These are phyloP conservation scores for Centrapalus pauciflorus DNA, from an alignment of 129 eudicot species.

Conservation along the genomic window DNA sequence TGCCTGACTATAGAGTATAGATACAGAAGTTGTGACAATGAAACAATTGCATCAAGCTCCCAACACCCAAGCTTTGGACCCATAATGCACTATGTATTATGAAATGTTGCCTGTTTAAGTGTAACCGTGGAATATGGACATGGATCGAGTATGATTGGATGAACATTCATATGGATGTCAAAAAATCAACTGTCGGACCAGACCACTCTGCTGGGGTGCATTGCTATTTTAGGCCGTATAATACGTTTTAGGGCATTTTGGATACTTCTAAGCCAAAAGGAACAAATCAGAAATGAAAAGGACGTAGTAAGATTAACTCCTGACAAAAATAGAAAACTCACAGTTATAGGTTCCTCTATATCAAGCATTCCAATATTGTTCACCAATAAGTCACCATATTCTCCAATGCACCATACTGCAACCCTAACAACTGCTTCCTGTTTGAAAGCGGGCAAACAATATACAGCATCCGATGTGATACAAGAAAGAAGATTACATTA, in stretches of 20 bases:
- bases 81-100: not conserved
- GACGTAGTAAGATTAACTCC: too few relatives aligned
- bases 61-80: constrained; percentile 1
- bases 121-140: not conserved
- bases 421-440: constrained; percentile 94
- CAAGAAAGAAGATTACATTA: not conserved
- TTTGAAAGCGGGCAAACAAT: constrained; percentile 14
- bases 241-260: not conserved
- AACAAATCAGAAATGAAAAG: not conserved
- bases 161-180: not conserved
- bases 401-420: constrained; percentile 98
- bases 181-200: not conserved
- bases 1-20: too few relatives aligned
- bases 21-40: not conserved
- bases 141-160: not conserved
- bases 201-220: not conserved
- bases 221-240: not conserved
- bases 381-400: constrained; percentile 95
- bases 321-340: constrained; percentile 35
- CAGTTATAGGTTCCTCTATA: constrained; percentile 84
- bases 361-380: constrained; percentile 71
- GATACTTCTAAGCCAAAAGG: not conserved
- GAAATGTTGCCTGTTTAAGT: not conserved
- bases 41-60: not conserved
- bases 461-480: not conserved